phyloP scores from a whole-genome alignment of 169 alveolate genomes.

The Plasmodium inui region DNA sequence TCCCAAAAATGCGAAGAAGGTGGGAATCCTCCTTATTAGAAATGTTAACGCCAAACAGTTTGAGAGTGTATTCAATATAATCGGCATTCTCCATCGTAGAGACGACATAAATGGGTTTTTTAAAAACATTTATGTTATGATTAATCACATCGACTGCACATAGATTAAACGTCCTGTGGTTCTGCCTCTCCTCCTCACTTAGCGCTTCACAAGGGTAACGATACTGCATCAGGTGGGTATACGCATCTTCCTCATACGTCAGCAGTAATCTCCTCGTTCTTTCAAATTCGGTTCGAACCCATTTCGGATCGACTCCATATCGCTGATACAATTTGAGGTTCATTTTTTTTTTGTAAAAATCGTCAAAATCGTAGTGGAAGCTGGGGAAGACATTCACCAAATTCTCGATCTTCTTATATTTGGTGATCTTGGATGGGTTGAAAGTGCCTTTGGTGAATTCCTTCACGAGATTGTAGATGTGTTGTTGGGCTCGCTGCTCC shows the following conservation, averaged over 20 bases:
- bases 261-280: conserved; percentile 12
- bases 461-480: conserved; percentile 1
- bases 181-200: conserved; percentile 38
- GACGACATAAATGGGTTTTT: conserved; percentile 49
- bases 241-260: conserved; percentile 8
- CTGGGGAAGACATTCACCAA: conserved; percentile 43
- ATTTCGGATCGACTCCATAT: conserved; percentile 4
- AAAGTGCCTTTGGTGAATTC: conserved; percentile 54
- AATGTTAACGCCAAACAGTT: conserved; percentile 32
- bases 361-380: conserved; percentile 19
- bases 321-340: conserved; percentile 43
- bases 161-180: conserved; percentile 35
- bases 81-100: conserved; percentile 18
- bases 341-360: conserved; percentile 40
- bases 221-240: conserved; percentile 25
- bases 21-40: neutral
- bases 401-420: conserved; percentile 52
- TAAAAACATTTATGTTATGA: conserved; percentile 39
- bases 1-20: conserved; percentile 38
- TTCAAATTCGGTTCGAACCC: conserved; percentile 12
- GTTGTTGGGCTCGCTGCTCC: neutral
- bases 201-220: conserved; percentile 18
- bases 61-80: conserved; percentile 24
- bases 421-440: neutral
- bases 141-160: conserved; percentile 46